Percentiles rank a stretch among this genome's conserved stretches.
Evolutionary conservation across 78 protist genomes (phyloP).

Genomic region (Planoprotostelium fungivorum): DNA sequence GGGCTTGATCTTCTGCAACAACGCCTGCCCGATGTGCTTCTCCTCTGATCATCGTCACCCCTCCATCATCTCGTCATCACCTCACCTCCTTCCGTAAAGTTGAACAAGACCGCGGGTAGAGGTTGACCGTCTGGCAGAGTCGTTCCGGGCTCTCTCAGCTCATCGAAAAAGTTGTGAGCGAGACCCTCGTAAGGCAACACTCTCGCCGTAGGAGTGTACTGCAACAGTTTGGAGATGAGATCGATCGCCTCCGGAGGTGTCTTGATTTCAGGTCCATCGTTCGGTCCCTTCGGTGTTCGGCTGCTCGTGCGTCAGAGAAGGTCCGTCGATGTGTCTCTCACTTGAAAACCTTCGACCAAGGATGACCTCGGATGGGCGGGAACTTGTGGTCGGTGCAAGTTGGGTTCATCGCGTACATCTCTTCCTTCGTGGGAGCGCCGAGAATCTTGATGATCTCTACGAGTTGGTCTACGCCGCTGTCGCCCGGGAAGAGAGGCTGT

Average conservation of each 20-base stretch:
- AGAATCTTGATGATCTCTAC: constrained; percentile 96
- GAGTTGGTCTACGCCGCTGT: constrained; percentile 93
- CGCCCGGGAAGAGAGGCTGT: constrained; percentile 93
- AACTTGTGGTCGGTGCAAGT: constrained; percentile 85
- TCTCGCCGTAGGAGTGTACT: constrained; percentile 82
- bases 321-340: constrained; percentile 3
- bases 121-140: constrained; percentile 65
- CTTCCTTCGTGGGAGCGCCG: constrained; percentile 90
- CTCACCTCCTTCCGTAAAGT: constrained; percentile 36
- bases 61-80: background rate
- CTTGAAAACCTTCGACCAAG: constrained; percentile 84
- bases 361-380: constrained; percentile 86
- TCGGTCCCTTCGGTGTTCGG: background rate
- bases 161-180: constrained; percentile 92
- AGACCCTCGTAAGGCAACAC: constrained; percentile 67
- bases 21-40: background rate
- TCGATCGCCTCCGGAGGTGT: constrained; percentile 74
- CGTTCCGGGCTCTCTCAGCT: constrained; percentile 64
- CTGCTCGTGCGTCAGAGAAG: background rate
- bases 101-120: constrained; percentile 65
- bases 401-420: constrained; percentile 90
- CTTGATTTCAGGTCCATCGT: background rate
- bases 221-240: constrained; percentile 65
- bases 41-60: background rate
- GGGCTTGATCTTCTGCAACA: background rate